phyloP scores from a whole-genome alignment of 495 filamentous ascomycete genomes.

The Aspergillus coremiiformis region DNA sequence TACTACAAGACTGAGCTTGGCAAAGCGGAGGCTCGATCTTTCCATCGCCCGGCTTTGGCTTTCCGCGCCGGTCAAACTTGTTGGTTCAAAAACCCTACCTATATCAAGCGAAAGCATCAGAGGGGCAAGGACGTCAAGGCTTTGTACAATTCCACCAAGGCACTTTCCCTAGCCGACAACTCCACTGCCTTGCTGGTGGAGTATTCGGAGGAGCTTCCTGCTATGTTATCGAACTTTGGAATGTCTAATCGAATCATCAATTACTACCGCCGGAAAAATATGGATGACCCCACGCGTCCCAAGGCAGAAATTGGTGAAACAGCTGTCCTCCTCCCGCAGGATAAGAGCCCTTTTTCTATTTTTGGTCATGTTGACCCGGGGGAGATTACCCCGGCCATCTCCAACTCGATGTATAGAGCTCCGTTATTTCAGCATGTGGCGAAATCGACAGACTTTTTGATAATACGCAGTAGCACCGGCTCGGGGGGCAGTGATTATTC shows the following conservation, averaged over 20 bases:
- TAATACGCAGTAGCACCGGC: slow-evolving; percentile 70
- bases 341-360: slow-evolving; percentile 89
- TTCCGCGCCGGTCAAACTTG: slow-evolving; percentile 56
- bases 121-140: slow-evolving; percentile 68
- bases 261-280: slow-evolving; percentile 84
- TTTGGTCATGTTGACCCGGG: slow-evolving; percentile 91
- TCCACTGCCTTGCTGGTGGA: slow-evolving; percentile 80
- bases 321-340: slow-evolving; percentile 76
- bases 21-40: slow-evolving; percentile 75
- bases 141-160: slow-evolving; percentile 64
- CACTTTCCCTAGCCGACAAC: slow-evolving; percentile 80
- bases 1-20: slow-evolving; percentile 82
- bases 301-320: slow-evolving; percentile 81
- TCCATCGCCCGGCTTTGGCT: slow-evolving; percentile 70
- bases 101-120: slow-evolving; percentile 65
- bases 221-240: slow-evolving; percentile 86
- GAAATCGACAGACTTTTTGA: slow-evolving; percentile 77
- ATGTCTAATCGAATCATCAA: slow-evolving; percentile 96
- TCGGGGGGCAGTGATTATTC: slow-evolving; percentile 66
- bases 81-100: slow-evolving; percentile 38
- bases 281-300: slow-evolving; percentile 65
- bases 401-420: slow-evolving; percentile 91
- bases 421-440: slow-evolving; percentile 83
- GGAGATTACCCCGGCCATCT: slow-evolving; percentile 77
- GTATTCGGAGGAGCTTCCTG: slow-evolving; percentile 91